Percentiles rank a stretch among this genome's conserved stretches.
Evolutionary conservation across 306 rosid species (phyloP).

Genomic region (Phaseolus lunatus): DNA sequence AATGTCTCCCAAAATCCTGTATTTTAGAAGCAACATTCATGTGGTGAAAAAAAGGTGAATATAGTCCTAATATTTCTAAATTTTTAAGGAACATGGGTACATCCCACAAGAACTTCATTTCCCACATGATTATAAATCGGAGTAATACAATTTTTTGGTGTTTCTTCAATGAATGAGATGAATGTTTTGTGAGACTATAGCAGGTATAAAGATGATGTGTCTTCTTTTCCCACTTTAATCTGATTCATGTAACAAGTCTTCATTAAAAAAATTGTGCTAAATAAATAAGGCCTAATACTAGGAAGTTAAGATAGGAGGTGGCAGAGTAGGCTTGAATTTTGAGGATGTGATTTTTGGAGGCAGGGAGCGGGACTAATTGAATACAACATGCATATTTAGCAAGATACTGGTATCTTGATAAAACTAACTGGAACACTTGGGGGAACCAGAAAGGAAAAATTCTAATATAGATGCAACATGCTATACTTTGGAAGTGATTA

Average conservation of each 20-base stretch:
- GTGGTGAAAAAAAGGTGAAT: background rate
- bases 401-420: background rate
- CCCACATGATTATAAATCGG: background rate
- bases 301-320: background rate
- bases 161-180: background rate
- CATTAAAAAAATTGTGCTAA: background rate
- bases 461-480: background rate
- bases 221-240: slow-evolving; percentile 73
- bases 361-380: background rate
- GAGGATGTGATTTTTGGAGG: background rate
- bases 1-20: slow-evolving; percentile 17
- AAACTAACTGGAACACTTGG: no score
- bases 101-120: background rate
- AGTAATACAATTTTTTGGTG: background rate
- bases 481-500: background rate
- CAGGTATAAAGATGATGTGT: slow-evolving; percentile 5
- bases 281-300: background rate
- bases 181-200: background rate
- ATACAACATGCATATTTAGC: background rate
- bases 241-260: slow-evolving; percentile 50
- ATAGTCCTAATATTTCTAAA: background rate
- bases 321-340: background rate
- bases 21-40: background rate
- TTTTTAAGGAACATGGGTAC: background rate
- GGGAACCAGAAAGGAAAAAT: no score